Evolutionary conservation across 2,329 filamentous ascomycete species (phyloP).

Genomic region (Ceratocystis ficicola): DNA sequence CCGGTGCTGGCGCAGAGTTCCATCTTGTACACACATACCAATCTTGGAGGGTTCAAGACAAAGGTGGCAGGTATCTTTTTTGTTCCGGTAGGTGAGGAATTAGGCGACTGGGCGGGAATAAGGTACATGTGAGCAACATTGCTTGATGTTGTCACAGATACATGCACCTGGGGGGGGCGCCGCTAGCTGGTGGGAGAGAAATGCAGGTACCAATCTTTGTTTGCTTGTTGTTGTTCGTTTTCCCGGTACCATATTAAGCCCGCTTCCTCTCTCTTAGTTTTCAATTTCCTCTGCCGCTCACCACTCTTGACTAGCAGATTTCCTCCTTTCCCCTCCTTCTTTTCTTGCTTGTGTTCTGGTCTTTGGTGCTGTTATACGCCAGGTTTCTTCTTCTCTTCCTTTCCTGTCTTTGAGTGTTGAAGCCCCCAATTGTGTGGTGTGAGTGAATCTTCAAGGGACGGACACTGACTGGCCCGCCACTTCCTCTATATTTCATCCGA

Average conservation of each 20-base stretch:
- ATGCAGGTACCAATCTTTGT: conserved; percentile 1
- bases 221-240: neutral
- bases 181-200: neutral
- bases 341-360: neutral
- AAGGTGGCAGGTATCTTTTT: neutral
- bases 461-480: neutral
- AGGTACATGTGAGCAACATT: neutral
- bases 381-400: neutral
- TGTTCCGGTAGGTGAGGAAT: neutral
- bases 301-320: neutral
- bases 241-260: neutral
- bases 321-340: neutral
- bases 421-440: too few relatives aligned
- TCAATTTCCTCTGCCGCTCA: neutral
- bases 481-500: neutral
- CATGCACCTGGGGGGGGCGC: neutral
- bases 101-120: neutral
- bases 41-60: neutral
- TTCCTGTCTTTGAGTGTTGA: neutral
- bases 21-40: conserved; percentile 7
- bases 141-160: neutral
- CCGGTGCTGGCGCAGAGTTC: neutral
- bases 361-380: neutral
- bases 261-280: neutral
- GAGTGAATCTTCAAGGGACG: neutral